These are phyloP conservation scores for Stipa capillata DNA, from an alignment of 176 grass and related monocot genomes.

Conservation along the genomic window DNA sequence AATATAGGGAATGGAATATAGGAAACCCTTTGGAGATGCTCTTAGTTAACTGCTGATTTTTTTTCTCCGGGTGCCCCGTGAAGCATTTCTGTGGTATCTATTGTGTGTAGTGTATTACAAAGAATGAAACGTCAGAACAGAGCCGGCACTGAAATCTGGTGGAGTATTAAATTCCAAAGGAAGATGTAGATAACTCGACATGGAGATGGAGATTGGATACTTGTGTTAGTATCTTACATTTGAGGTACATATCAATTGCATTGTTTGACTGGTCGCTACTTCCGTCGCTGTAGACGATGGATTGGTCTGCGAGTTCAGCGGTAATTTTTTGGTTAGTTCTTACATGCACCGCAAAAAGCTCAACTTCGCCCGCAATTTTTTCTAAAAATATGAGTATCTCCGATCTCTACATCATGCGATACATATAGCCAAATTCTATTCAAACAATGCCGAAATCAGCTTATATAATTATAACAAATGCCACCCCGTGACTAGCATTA, in stretches of 20 bases:
- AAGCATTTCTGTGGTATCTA: neutral
- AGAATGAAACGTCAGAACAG: neutral
- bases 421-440: no score
- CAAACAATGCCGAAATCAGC: no score
- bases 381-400: no score
- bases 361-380: no score
- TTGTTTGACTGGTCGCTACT: neutral
- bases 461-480: no score
- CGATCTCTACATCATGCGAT: no score
- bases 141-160: constrained; percentile 12
- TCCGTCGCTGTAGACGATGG: neutral
- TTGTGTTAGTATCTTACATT: neutral
- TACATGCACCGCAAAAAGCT: neutral
- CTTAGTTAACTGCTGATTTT: neutral
- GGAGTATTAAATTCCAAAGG: neutral
- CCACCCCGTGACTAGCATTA: no score
- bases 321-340: neutral
- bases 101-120: neutral
- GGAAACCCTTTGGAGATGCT: no score
- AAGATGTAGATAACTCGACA: neutral
- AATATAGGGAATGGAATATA: no score
- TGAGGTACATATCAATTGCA: neutral
- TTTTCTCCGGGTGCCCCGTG: neutral
- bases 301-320: neutral
- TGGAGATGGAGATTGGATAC: neutral